Percentiles rank a stretch among this genome's conserved stretches.
These are phyloP conservation scores for Fagopyrum esculentum DNA, from an alignment of 148 eudicot genomes.

Conservation along the genomic window DNA sequence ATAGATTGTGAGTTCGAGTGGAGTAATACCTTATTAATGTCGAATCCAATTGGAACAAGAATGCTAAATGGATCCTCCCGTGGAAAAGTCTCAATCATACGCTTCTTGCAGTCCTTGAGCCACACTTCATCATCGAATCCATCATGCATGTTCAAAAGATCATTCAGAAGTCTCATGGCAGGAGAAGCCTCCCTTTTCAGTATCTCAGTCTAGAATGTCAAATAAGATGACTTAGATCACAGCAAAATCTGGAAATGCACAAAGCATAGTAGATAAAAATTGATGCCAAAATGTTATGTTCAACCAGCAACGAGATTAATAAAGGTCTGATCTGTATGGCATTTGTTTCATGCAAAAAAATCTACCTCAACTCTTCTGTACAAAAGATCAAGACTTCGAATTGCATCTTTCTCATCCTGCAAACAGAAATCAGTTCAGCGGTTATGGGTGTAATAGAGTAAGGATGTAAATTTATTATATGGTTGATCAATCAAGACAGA, in stretches of 20 bases:
- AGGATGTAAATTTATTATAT: background rate
- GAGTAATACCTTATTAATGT: conserved; percentile 63
- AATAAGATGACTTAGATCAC: background rate
- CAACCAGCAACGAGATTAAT: background rate
- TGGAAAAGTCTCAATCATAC: conserved; percentile 73
- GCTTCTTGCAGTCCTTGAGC: conserved; percentile 91
- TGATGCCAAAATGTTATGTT: background rate
- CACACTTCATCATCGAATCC: conserved; percentile 85
- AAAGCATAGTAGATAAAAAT: background rate
- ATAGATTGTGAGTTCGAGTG: background rate
- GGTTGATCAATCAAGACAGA: conserved; percentile 1
- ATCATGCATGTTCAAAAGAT: conserved; percentile 81
- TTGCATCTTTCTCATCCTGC: conserved; percentile 92
- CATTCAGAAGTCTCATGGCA: conserved; percentile 89
- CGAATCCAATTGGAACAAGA: conserved; percentile 86
- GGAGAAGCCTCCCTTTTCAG: conserved; percentile 85
- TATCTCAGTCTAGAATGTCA: conserved; percentile 60
- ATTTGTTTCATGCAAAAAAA: background rate
- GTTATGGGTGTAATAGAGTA: background rate
- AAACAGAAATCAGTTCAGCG: conserved; percentile 7
- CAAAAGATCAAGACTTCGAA: conserved; percentile 94
- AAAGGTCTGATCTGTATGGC: background rate
- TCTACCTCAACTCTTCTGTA: conserved; percentile 97
- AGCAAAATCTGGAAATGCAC: background rate
- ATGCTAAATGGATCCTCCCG: conserved; percentile 96